Conservation (phyloP, 139 green algal species). For the Astrephomene gubernaculifera region DNA sequence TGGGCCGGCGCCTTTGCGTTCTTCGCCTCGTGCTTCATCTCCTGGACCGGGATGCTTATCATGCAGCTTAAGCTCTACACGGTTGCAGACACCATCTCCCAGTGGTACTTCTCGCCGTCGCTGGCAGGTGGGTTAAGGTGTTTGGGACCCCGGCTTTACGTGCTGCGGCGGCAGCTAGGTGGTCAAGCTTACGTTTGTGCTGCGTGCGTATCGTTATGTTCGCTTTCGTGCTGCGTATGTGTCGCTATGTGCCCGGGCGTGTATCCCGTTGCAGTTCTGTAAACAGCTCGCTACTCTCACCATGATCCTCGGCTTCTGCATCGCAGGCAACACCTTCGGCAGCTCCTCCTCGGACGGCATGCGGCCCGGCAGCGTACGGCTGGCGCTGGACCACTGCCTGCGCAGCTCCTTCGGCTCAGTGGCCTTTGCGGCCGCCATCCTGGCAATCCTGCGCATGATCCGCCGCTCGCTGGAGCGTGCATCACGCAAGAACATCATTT, state of each 20-base stretch:
- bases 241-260: too few species aligned
- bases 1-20: slow-evolving; percentile 18
- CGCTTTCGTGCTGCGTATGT: too few species aligned
- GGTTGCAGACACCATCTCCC: slow-evolving; percentile 40
- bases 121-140: neutral
- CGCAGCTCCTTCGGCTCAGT: slow-evolving; percentile 34
- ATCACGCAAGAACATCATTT: slow-evolving; percentile 43
- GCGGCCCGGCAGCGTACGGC: slow-evolving; percentile 8
- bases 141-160: too few species aligned
- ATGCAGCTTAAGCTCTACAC: slow-evolving; percentile 41
- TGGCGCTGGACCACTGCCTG: slow-evolving; percentile 27
- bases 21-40: neutral
- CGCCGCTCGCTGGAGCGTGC: neutral
- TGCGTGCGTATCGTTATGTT: too few species aligned
- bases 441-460: neutral
- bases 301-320: neutral
- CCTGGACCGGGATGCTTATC: slow-evolving; percentile 21
- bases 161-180: too few species aligned
- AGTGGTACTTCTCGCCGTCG: slow-evolving; percentile 50
- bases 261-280: too few species aligned
- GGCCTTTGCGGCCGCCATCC: slow-evolving; percentile 36
- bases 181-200: too few species aligned
- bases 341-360: neutral
- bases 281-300: neutral
- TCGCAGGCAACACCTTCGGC: neutral